Evolutionary conservation across 2,329 filamentous ascomycete genomes (phyloP).

Genomic region (Penicillium hesseltinei): DNA sequence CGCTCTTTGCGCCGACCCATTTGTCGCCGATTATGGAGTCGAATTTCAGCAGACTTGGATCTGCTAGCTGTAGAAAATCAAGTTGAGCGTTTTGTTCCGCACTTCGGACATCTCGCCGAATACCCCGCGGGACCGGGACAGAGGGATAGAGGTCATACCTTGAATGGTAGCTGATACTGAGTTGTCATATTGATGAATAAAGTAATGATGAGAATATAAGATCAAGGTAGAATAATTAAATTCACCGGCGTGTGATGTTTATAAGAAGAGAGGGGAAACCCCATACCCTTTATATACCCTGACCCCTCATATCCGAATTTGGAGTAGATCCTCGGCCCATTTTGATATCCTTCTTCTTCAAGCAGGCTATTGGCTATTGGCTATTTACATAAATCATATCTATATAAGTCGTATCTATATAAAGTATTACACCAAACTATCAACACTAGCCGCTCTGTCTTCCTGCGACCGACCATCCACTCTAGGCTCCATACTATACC

Average conservation of each 20-base stretch:
- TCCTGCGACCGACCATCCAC: slow-evolving; percentile 7
- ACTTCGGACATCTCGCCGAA: slow-evolving; percentile 22
- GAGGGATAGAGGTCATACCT: slow-evolving; percentile 26
- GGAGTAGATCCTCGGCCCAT: not conserved
- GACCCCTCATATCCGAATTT: not conserved
- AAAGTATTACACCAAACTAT: slow-evolving; percentile 18
- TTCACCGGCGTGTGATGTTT: not conserved
- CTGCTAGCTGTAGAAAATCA: slow-evolving; percentile 43
- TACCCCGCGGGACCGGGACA: not conserved
- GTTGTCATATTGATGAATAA: slow-evolving; percentile 27
- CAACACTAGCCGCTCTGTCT: slow-evolving; percentile 14
- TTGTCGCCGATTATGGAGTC: slow-evolving; percentile 53
- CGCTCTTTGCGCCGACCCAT: slow-evolving; percentile 48
- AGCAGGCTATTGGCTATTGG: not conserved
- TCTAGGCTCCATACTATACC: slow-evolving; percentile 10
- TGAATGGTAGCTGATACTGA: slow-evolving; percentile 39
- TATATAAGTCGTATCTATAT: not conserved
- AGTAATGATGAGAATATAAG: not conserved
- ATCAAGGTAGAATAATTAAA: not conserved
- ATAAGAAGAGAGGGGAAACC: not conserved
- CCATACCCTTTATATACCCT: not conserved
- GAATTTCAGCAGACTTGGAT: slow-evolving; percentile 50
- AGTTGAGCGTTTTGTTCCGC: slow-evolving; percentile 2
- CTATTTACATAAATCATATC: not conserved
- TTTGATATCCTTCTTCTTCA: not conserved